Evolutionary conservation across 2,329 filamentous ascomycete species (phyloP).

Genomic region (Beauveria sp.): DNA sequence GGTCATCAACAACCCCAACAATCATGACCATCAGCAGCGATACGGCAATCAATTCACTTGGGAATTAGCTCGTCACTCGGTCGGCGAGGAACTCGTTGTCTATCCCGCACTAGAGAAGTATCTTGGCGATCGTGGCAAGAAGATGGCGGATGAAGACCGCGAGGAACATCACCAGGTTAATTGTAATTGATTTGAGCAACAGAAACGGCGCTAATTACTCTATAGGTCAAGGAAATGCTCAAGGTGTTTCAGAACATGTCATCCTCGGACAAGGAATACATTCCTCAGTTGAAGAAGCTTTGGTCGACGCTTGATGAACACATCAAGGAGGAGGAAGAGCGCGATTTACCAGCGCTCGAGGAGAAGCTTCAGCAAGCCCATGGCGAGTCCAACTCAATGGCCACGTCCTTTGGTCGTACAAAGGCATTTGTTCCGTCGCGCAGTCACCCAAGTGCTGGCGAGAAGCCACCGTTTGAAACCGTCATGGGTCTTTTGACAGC

Average conservation of each 20-base stretch:
- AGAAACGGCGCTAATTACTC: background rate
- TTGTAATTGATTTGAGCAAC: background rate
- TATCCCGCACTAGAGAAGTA: slow-evolving; percentile 47
- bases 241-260: slow-evolving; percentile 41
- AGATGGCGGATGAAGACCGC: slow-evolving; percentile 40
- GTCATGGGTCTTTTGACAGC: slow-evolving; percentile 45
- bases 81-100: slow-evolving; percentile 43
- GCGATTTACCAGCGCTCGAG: slow-evolving; percentile 43
- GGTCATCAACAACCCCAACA: slow-evolving; percentile 26
- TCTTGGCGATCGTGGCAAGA: slow-evolving; percentile 32
- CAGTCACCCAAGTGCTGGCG: slow-evolving; percentile 42
- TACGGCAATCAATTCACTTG: slow-evolving; percentile 41
- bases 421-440: slow-evolving; percentile 47
- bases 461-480: slow-evolving; percentile 49
- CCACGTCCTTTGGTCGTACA: slow-evolving; percentile 39
- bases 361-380: slow-evolving; percentile 26
- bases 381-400: slow-evolving; percentile 27
- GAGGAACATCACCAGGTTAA: slow-evolving; percentile 37
- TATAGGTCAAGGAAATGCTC: slow-evolving; percentile 43
- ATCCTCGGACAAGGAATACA: slow-evolving; percentile 32
- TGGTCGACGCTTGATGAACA: slow-evolving; percentile 37
- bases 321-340: slow-evolving; percentile 42
- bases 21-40: slow-evolving; percentile 30
- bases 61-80: slow-evolving; percentile 40
- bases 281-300: slow-evolving; percentile 33